Percentiles rank a stretch among this genome's conserved stretches.
phyloP scores from a whole-genome alignment of 352 stramenopile species.

The Globisporangium radiosum region DNA sequence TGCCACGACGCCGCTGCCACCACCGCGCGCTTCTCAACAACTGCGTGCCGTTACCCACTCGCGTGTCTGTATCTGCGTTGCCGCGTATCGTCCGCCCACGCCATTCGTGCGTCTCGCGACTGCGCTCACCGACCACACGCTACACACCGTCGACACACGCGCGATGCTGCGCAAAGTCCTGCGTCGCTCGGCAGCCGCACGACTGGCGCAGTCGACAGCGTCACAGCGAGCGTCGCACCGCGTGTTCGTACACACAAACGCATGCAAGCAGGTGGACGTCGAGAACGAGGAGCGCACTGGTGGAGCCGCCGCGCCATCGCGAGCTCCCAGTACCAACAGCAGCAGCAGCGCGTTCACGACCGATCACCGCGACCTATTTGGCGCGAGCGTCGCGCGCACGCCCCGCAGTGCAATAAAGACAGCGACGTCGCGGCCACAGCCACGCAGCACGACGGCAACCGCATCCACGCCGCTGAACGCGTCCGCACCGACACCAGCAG shows the following conservation, averaged over 20 bases:
- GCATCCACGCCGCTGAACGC: slow-evolving; percentile 1
- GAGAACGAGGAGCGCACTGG: slow-evolving; percentile 6
- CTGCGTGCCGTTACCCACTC: too few species aligned
- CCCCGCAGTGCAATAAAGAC: neutral
- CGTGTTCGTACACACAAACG: slow-evolving; percentile 14
- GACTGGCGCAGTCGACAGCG: slow-evolving; percentile 2
- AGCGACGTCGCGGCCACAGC: neutral
- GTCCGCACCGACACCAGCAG: neutral
- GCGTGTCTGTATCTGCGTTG: too few species aligned
- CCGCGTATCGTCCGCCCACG: too few species aligned
- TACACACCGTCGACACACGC: neutral
- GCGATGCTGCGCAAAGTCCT: slow-evolving; percentile 16
- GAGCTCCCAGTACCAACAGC: neutral
- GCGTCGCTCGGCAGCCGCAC: slow-evolving; percentile 8
- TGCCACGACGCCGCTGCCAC: too few species aligned
- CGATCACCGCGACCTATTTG: slow-evolving; percentile 10
- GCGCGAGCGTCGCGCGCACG: neutral
- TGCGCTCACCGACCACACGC: neutral
- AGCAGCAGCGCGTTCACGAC: neutral
- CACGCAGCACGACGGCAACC: neutral
- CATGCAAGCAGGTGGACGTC: slow-evolving; percentile 11
- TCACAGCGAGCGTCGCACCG: neutral
- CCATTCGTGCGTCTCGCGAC: neutral
- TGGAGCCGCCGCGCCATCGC: neutral
- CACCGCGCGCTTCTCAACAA: too few species aligned